phyloP scores from a whole-genome alignment of 768 basidiomycete genomes.

The Boletus subparvulus region DNA sequence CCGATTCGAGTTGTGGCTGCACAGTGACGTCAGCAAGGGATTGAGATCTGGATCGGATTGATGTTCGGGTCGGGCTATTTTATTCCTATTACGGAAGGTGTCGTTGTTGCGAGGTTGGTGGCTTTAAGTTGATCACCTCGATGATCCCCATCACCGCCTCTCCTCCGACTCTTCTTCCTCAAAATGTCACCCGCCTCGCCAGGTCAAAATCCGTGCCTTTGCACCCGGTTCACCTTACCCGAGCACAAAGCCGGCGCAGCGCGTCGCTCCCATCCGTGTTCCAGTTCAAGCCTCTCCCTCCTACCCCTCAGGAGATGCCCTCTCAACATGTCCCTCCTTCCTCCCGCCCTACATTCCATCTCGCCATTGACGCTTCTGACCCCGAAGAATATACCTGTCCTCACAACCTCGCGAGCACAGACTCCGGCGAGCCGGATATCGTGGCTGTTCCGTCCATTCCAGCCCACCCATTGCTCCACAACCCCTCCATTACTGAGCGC shows the following conservation, averaged over 20 bases:
- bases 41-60: neutral
- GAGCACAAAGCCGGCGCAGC: neutral
- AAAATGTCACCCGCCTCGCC: slow-evolving; percentile 3
- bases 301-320: neutral
- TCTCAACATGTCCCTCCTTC: neutral
- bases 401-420: neutral
- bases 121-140: neutral
- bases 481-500: neutral
- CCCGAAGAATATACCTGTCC: slow-evolving; percentile 13
- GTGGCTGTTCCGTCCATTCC: no score
- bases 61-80: no score
- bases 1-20: neutral
- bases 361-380: slow-evolving; percentile 19
- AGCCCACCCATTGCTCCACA: no score
- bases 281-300: slow-evolving; percentile 10
- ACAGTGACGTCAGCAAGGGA: neutral
- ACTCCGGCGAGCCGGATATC: slow-evolving; percentile 4
- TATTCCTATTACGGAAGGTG: slow-evolving; percentile 8
- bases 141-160: slow-evolving; percentile 2
- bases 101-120: neutral
- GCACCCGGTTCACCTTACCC: neutral
- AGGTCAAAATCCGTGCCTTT: neutral
- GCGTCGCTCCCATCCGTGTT: slow-evolving; percentile 42
- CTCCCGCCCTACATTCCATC: slow-evolving; percentile 13
- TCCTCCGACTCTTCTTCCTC: neutral